Percentiles rank a stretch among this genome's conserved stretches.
These are phyloP conservation scores for Viridothelium virens DNA, from an alignment of 495 filamentous ascomycete genomes.

Conservation along the genomic window DNA sequence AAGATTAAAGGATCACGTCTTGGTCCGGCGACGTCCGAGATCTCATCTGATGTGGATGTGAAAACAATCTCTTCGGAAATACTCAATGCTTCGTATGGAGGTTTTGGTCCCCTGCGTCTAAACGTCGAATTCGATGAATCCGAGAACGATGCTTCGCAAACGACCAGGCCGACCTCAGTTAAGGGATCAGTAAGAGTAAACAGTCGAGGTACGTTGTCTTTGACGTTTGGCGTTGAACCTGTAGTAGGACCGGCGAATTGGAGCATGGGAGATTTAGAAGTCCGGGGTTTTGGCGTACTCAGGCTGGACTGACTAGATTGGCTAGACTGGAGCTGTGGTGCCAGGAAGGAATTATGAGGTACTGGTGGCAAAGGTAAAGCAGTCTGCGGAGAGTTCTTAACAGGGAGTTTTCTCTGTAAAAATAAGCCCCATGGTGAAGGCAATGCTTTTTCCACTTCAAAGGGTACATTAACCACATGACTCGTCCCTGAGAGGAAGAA, in stretches of 20 bases:
- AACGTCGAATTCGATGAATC: conserved; percentile 10
- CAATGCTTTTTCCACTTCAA: conserved; percentile 83
- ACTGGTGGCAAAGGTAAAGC: conserved; percentile 30
- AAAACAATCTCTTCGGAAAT: conserved; percentile 73
- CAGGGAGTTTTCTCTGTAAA: conserved; percentile 63
- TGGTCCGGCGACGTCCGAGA: conserved; percentile 28
- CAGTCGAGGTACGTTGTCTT: conserved; percentile 61
- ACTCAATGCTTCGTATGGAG: conserved; percentile 47
- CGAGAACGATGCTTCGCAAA: conserved; percentile 15
- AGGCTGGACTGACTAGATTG: conserved; percentile 1
- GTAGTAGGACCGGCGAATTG: conserved; percentile 7
- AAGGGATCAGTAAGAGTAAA: conserved; percentile 84
- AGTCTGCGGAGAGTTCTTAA: conserved; percentile 22
- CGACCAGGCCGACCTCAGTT: conserved; percentile 75
- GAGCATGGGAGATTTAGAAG: not conserved
- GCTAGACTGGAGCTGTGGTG: conserved; percentile 39
- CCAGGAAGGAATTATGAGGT: conserved; percentile 76
- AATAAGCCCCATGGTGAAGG: conserved; percentile 74
- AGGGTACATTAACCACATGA: conserved; percentile 87
- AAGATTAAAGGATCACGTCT: conserved; percentile 51
- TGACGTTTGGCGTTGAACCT: conserved; percentile 11
- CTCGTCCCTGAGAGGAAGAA: conserved; percentile 83
- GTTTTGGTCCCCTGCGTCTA: conserved; percentile 23
- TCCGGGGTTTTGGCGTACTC: not conserved
- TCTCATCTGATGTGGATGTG: conserved; percentile 54